These are phyloP conservation scores for Allium cepa DNA, from an alignment of 106 monocot genomes.

Conservation along the genomic window DNA sequence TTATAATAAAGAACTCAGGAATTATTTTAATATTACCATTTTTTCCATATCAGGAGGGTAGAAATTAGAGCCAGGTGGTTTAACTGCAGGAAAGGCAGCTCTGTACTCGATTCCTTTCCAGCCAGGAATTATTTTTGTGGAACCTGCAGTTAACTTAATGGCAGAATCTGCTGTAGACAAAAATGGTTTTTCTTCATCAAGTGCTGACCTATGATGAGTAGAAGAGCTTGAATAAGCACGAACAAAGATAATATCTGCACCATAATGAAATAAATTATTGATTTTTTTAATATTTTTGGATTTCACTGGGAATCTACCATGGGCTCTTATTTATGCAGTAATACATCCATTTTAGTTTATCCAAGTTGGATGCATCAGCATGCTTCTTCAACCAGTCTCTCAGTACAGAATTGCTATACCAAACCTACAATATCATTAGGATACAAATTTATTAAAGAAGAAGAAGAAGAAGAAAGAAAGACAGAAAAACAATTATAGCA, in stretches of 20 bases:
- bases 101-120: slow-evolving; percentile 88
- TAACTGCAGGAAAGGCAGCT: slow-evolving; percentile 68
- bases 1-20: too few species aligned
- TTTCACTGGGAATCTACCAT: slow-evolving; percentile 43
- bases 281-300: neutral
- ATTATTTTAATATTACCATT: slow-evolving; percentile 31
- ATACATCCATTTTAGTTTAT: slow-evolving; percentile 81
- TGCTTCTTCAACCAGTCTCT: slow-evolving; percentile 85
- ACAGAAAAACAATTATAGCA: neutral
- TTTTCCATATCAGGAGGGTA: slow-evolving; percentile 99
- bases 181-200: slow-evolving; percentile 89
- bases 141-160: slow-evolving; percentile 34
- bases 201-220: slow-evolving; percentile 49
- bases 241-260: neutral
- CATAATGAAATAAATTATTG: neutral
- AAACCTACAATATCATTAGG: slow-evolving; percentile 37
- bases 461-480: neutral
- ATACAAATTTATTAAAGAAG: too few species aligned
- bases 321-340: slow-evolving; percentile 93
- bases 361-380: slow-evolving; percentile 42
- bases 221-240: neutral
- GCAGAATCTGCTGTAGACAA: slow-evolving; percentile 91
- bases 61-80: slow-evolving; percentile 89
- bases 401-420: slow-evolving; percentile 54
- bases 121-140: slow-evolving; percentile 46